Conservation (phyloP, 805 yeast species). For the Metschnikowia vanudenii region DNA sequence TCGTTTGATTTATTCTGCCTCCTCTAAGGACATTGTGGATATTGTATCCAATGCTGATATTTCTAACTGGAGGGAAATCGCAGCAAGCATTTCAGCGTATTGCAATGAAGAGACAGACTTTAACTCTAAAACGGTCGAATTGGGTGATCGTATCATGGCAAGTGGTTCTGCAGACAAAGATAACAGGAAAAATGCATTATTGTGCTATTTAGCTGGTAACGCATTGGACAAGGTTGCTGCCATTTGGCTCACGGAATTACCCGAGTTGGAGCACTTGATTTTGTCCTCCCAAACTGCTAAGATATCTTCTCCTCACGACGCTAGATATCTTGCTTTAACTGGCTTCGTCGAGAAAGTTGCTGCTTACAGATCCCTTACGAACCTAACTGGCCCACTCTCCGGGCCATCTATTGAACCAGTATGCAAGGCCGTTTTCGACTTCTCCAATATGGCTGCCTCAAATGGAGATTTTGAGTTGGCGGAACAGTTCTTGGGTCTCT, state of each 20-base stretch:
- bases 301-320: slow-evolving; percentile 66
- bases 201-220: slow-evolving; percentile 76
- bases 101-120: slow-evolving; percentile 42
- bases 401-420: slow-evolving; percentile 49
- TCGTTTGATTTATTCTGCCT: slow-evolving; percentile 68
- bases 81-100: slow-evolving; percentile 59
- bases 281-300: slow-evolving; percentile 46
- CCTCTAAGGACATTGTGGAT: slow-evolving; percentile 58
- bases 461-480: slow-evolving; percentile 86
- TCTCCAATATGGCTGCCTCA: slow-evolving; percentile 73
- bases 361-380: slow-evolving; percentile 59
- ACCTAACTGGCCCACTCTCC: slow-evolving; percentile 32
- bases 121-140: slow-evolving; percentile 52
- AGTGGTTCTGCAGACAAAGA: slow-evolving; percentile 19
- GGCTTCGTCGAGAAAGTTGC: slow-evolving; percentile 82
- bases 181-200: slow-evolving; percentile 70
- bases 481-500: slow-evolving; percentile 57
- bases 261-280: slow-evolving; percentile 39
- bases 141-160: slow-evolving; percentile 74
- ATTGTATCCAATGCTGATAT: slow-evolving; percentile 76
- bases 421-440: slow-evolving; percentile 71
- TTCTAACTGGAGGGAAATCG: slow-evolving; percentile 78
- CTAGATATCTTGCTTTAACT: slow-evolving; percentile 77
- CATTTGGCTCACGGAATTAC: slow-evolving; percentile 79
- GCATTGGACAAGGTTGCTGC: slow-evolving; percentile 74